phyloP scores from a whole-genome alignment of 306 rosid species.

The Malus asiatica region DNA sequence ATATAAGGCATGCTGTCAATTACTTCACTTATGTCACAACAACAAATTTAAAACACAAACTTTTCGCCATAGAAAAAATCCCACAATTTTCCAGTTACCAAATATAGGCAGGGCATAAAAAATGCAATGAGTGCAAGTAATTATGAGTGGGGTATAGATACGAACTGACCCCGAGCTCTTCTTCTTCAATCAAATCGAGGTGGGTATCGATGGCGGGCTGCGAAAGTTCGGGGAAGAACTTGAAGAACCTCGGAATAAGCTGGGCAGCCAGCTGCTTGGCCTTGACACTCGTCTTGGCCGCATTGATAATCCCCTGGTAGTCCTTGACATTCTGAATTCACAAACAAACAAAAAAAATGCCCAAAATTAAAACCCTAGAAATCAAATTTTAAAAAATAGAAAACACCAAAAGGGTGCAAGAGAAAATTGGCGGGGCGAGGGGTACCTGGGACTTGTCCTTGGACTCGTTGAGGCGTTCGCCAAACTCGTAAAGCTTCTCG shows the following conservation, averaged over 20 bases:
- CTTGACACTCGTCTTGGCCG: slow-evolving; percentile 76
- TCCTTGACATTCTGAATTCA: slow-evolving; percentile 53
- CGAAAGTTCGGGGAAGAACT: slow-evolving; percentile 78
- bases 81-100: background rate
- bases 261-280: slow-evolving; percentile 95
- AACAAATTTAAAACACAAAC: background rate
- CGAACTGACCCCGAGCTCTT: slow-evolving; percentile 81
- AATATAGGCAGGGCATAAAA: background rate
- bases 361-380: background rate
- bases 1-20: background rate
- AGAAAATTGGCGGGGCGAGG: background rate
- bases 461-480: slow-evolving; percentile 83
- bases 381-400: background rate
- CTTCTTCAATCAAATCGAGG: slow-evolving; percentile 89
- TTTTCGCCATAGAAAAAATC: background rate
- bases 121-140: background rate
- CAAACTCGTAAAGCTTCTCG: slow-evolving; percentile 87
- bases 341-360: background rate
- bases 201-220: slow-evolving; percentile 69
- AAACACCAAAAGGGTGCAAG: background rate
- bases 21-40: background rate
- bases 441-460: slow-evolving; percentile 86
- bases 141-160: background rate
- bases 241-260: slow-evolving; percentile 89
- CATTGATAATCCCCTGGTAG: slow-evolving; percentile 81